A percentile compares a stretch with the other conserved stretches of the same genome.
Evolutionary conservation across 2,329 filamentous ascomycete species (phyloP).

Genomic region (Cladophialophora psammophila): DNA sequence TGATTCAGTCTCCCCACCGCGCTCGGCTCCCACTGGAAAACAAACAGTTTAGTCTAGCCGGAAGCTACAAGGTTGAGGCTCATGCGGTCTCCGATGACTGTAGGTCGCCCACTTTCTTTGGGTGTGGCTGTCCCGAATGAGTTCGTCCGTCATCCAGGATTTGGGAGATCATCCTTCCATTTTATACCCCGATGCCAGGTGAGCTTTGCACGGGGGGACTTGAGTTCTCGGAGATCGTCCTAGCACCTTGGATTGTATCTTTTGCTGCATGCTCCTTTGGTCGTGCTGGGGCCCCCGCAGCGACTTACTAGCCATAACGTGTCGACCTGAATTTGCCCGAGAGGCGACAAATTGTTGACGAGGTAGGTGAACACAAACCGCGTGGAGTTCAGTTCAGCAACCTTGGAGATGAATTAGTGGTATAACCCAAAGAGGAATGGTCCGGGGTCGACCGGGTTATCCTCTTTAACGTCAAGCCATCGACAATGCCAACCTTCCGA

Average conservation of each 20-base stretch:
- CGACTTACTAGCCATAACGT: neutral
- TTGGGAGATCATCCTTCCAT: neutral
- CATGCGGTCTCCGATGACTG: neutral
- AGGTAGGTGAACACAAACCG: neutral
- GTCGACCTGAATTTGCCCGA: neutral
- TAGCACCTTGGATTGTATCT: neutral
- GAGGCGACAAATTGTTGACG: neutral
- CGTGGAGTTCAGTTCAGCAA: neutral
- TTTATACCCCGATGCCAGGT: neutral
- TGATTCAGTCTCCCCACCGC: no score
- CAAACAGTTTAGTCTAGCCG: neutral
- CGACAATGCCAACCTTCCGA: neutral
- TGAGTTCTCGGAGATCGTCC: neutral
- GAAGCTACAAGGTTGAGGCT: neutral
- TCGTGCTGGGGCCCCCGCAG: neutral
- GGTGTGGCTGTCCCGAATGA: neutral
- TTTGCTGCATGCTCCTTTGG: neutral
- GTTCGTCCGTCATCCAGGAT: neutral
- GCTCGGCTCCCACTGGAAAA: neutral
- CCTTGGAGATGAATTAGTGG: constrained; percentile 5
- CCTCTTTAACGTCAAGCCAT: neutral
- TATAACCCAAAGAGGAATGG: constrained; percentile 9
- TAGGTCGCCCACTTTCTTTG: neutral
- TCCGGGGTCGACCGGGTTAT: no score
- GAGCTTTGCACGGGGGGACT: neutral